Conservation (phyloP, 2,329 filamentous ascomycete genomes). For the Ploettnerulaceae sp. region DNA sequence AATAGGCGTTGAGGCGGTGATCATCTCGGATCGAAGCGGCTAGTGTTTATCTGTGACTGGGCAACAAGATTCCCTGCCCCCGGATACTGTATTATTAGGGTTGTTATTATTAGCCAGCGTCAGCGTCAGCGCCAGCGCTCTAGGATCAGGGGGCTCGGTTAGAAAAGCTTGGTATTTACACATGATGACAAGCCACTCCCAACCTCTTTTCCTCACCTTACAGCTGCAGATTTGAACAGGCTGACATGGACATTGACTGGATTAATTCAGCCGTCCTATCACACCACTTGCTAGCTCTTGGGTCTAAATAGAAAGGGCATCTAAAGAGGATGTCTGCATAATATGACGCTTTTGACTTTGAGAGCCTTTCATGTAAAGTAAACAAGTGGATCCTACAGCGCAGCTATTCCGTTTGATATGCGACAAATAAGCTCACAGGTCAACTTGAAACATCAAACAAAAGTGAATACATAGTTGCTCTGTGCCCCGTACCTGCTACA, state of each 20-base stretch:
- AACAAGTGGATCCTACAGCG: too few species aligned
- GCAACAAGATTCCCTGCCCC: too few species aligned
- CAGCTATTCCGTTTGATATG: background rate
- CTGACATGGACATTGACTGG: too few species aligned
- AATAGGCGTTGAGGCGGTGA: background rate
- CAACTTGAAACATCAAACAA: conserved; percentile 16
- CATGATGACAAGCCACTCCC: background rate
- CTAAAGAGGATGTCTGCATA: too few species aligned
- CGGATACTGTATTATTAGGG: too few species aligned
- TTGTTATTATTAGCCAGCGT: too few species aligned
- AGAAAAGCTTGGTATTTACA: conserved; percentile 16
- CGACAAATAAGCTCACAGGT: background rate
- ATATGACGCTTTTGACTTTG: too few species aligned
- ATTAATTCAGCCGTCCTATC: conserved; percentile 12
- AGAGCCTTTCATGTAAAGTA: too few species aligned
- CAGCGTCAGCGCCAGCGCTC: too few species aligned
- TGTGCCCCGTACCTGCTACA: conserved; percentile 16
- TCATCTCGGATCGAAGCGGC: conserved; percentile 10
- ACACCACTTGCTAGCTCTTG: too few species aligned
- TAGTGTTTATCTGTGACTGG: conserved; percentile 5
- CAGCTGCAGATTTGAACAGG: too few species aligned
- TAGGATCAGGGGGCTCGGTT: background rate
- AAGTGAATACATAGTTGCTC: conserved; percentile 3
- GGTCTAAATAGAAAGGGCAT: too few species aligned
- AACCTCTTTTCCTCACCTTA: background rate